phyloP scores from a whole-genome alignment of 2,329 filamentous ascomycete species.

The Coniella lustricola region DNA sequence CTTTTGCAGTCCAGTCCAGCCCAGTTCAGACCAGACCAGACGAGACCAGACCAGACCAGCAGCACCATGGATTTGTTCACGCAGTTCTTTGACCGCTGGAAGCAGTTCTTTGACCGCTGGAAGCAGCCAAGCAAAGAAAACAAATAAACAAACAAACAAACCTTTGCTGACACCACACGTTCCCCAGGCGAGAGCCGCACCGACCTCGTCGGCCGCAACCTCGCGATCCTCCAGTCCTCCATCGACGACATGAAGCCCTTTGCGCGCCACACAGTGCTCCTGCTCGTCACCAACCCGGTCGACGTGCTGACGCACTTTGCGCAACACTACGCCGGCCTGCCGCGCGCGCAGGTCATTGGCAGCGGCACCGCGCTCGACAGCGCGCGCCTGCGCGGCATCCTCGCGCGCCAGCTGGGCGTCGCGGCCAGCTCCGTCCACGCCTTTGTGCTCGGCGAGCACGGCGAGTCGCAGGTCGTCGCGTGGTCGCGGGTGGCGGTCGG shows the following conservation, averaged over 20 bases:
- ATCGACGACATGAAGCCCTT: background rate
- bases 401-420: background rate
- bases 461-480: background rate
- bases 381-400: background rate
- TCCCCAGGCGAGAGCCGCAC: background rate
- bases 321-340: background rate
- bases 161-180: background rate
- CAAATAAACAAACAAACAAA: background rate
- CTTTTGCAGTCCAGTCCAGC: too few species aligned
- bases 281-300: background rate
- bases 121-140: too few species aligned
- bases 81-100: too few species aligned
- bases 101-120: too few species aligned
- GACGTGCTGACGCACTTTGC: background rate
- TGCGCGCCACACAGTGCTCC: background rate
- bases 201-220: background rate
- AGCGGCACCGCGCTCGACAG: background rate
- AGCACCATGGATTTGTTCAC: too few species aligned
- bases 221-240: background rate
- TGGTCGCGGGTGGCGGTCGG: background rate
- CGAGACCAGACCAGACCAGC: too few species aligned
- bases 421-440: background rate
- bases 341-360: background rate
- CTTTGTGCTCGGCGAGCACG: background rate
- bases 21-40: too few species aligned